These are phyloP conservation scores for Solanum infundibuliforme DNA, from an alignment of 257 asterid species.

Conservation along the genomic window DNA sequence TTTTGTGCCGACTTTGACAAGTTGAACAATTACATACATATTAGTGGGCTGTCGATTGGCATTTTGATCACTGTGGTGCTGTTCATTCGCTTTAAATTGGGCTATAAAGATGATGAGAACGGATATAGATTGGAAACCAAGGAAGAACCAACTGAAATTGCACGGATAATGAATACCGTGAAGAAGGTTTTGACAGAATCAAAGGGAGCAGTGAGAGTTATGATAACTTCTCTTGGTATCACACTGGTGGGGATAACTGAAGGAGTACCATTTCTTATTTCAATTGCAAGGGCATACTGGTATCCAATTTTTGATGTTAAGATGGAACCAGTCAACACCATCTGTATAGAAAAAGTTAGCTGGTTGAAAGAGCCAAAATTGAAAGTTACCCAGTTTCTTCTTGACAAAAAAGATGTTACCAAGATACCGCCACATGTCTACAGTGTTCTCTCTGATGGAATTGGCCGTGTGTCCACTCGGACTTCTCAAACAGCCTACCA, in stretches of 20 bases:
- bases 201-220: constrained; percentile 12
- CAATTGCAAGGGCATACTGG: not conserved
- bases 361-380: constrained; percentile 5
- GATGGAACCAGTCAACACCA: constrained; percentile 7
- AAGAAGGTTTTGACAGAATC: constrained; percentile 19
- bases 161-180: not conserved
- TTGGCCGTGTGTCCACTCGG: not conserved
- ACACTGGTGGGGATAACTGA: constrained; percentile 22
- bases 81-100: constrained; percentile 13
- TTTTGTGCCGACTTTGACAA: constrained; percentile 17
- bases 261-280: constrained; percentile 20
- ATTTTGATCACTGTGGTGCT: constrained; percentile 9
- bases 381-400: constrained; percentile 4
- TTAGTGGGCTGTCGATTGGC: constrained; percentile 10
- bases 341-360: constrained; percentile 12
- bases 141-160: constrained; percentile 14
- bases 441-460: not conserved
- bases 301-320: not conserved
- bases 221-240: constrained; percentile 8
- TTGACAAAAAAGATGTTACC: constrained; percentile 12
- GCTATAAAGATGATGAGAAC: constrained; percentile 12
- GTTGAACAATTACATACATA: constrained; percentile 1
- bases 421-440: not conserved
- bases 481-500: not conserved
- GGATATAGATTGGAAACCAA: constrained; percentile 13